Evolutionary conservation across 1,284 basidiomycete genomes (phyloP).

Genomic region (Cryptococcus neoformans): DNA sequence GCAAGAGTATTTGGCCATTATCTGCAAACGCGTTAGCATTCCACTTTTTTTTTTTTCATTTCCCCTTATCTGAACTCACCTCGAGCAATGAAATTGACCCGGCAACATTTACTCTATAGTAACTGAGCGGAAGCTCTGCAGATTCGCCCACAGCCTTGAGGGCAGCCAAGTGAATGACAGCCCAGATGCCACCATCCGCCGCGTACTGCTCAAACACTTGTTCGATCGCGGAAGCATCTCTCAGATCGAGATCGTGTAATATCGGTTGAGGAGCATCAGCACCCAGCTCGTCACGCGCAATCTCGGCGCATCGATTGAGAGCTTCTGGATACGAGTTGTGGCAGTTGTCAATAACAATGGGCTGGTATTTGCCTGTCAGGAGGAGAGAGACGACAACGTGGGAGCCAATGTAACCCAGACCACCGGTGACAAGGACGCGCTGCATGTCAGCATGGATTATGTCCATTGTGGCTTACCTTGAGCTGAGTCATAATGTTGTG

Average conservation of each 20-base stretch:
- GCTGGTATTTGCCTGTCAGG: slow-evolving; percentile 81
- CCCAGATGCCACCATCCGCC: slow-evolving; percentile 86
- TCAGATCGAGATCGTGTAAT: slow-evolving; percentile 65
- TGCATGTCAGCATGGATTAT: slow-evolving; percentile 6
- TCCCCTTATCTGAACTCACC: slow-evolving; percentile 32
- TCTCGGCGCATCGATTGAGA: slow-evolving; percentile 68
- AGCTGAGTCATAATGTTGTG: background rate
- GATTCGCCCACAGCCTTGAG: slow-evolving; percentile 99
- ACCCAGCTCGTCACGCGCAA: slow-evolving; percentile 62
- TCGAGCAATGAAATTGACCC: slow-evolving; percentile 75
- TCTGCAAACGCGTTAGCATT: slow-evolving; percentile 49
- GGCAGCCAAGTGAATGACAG: slow-evolving; percentile 93
- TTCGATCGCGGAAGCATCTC: slow-evolving; percentile 65
- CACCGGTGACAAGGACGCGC: slow-evolving; percentile 49
- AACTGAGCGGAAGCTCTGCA: slow-evolving; percentile 87
- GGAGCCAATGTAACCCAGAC: slow-evolving; percentile 62
- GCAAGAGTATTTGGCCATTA: slow-evolving; percentile 81
- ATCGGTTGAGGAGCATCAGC: slow-evolving; percentile 49
- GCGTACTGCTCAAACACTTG: slow-evolving; percentile 73
- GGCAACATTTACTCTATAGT: slow-evolving; percentile 87
- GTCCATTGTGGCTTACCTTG: slow-evolving; percentile 2
- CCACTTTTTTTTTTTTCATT: background rate
- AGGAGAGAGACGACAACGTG: slow-evolving; percentile 86
- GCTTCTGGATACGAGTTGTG: slow-evolving; percentile 82
- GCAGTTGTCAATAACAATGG: slow-evolving; percentile 89